Evolutionary conservation across 1,139 yeast genomes (phyloP).

Genomic region (Taiozyma onychis): DNA sequence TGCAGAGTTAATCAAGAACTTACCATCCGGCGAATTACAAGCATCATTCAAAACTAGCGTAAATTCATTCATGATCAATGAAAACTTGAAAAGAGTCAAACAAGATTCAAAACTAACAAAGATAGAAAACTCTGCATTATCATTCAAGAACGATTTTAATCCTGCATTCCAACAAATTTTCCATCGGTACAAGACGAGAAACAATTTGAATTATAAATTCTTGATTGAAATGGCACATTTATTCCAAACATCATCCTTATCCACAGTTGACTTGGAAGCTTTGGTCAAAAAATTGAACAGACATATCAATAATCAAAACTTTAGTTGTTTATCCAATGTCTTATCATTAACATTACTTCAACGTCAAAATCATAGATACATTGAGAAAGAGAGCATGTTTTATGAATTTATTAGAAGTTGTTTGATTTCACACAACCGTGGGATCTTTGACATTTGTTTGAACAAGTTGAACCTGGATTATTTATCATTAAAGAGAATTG

Average conservation of each 20-base stretch:
- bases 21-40: no score
- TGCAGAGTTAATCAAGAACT: no score
- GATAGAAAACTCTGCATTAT: neutral
- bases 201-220: slow-evolving; percentile 5
- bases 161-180: neutral
- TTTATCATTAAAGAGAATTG: slow-evolving; percentile 1
- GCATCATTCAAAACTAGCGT: neutral
- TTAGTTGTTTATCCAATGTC: slow-evolving; percentile 9
- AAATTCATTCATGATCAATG: neutral
- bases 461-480: slow-evolving; percentile 8
- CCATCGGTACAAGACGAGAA: neutral
- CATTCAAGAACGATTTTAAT: neutral
- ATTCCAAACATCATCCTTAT: slow-evolving; percentile 1
- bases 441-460: slow-evolving; percentile 9
- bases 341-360: slow-evolving; percentile 6
- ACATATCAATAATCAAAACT: slow-evolving; percentile 12
- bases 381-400: slow-evolving; percentile 6
- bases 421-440: slow-evolving; percentile 7
- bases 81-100: neutral
- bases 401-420: slow-evolving; percentile 6
- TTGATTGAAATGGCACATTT: slow-evolving; percentile 8
- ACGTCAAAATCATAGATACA: neutral
- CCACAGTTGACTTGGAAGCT: neutral
- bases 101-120: neutral
- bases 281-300: slow-evolving; percentile 6